Evolutionary conservation across 805 yeast genomes (phyloP), one percentile per base, ranked within the genome.

Genomic region (Candida ficus): DNA sequence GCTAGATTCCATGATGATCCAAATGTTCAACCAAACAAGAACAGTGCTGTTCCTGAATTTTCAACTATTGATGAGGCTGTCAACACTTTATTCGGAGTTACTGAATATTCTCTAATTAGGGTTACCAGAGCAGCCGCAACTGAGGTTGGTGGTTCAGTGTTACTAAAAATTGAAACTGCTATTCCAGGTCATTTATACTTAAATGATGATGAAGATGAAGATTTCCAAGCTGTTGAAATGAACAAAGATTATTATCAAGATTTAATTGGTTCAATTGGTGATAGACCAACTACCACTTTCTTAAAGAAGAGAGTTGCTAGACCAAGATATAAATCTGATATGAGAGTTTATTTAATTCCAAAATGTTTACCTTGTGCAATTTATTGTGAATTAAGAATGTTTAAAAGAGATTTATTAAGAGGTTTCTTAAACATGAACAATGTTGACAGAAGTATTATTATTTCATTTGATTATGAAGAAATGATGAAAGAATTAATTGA

Each of bases 261-360:
- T n/a, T 42, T 52, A 0, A 44, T 53, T 38, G 59, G 59, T 2
- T 54, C 56, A 23, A 46, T 52, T 2, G 69, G 69, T 20, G 75
- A 71, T 35, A 58, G 63, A 25, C 74, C 78, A 2, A 61, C 68
- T 21, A 68, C 76, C 29, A 58, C 71, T 4, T 78, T 74, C 50
- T 58, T 78, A 37, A 78, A 78, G 56, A 75, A 75, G 44, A 64
- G 71, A 19, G 70, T 77, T 26, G 83, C 83, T 12, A 62, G 82
- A 48, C 84, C 84, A 11, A 57, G 84, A 26, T 78, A 78, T 56
- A 78, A 78, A 52, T 65, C 76, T 5, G 75, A 74, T 47, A 78
- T 78, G 84, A 73, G 76, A 52, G 71, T 78, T n/a, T 78, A 72
- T 56, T 48, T 78, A 16, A 58, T 78, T 6, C 80, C 81, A 4